Percentiles rank a stretch among this genome's conserved stretches.
These are phyloP conservation scores for Lentinula novae-zelandiae DNA, from an alignment of 1,284 basidiomycete species.

Conservation along the genomic window DNA sequence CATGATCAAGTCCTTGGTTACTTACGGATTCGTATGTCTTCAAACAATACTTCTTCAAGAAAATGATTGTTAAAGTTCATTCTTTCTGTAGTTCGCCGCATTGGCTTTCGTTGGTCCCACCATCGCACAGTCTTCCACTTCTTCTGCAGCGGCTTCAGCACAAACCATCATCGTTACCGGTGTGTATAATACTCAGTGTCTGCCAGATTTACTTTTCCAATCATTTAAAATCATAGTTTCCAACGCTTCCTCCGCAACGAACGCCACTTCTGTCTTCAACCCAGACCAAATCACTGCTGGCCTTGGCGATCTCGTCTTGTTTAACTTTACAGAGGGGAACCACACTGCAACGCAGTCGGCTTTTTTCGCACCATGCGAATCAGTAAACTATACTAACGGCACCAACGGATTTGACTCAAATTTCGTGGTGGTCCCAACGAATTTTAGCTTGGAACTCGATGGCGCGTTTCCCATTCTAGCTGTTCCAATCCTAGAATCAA, in stretches of 20 bases:
- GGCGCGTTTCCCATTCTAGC: slow-evolving; percentile 36
- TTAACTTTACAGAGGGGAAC: slow-evolving; percentile 49
- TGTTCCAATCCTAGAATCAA: slow-evolving; percentile 27
- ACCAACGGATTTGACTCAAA: slow-evolving; percentile 4
- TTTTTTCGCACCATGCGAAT: slow-evolving; percentile 49
- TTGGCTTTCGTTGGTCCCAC: background rate
- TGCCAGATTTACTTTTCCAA: slow-evolving; percentile 1
- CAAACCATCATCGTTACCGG: slow-evolving; percentile 10
- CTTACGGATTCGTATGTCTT: background rate
- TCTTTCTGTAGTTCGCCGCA: too few relatives aligned
- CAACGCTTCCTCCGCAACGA: slow-evolving; percentile 44
- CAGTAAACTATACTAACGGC: slow-evolving; percentile 14
- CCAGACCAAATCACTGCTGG: slow-evolving; percentile 43
- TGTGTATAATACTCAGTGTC: background rate
- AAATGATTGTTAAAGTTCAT: too few relatives aligned
- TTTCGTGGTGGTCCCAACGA: background rate
- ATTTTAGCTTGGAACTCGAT: background rate
- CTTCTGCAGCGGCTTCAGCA: slow-evolving; percentile 2
- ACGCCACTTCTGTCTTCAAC: slow-evolving; percentile 42
- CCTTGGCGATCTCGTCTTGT: slow-evolving; percentile 40
- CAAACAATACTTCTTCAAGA: background rate
- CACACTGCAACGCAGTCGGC: slow-evolving; percentile 55
- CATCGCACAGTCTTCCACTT: slow-evolving; percentile 2
- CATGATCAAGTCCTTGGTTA: background rate
- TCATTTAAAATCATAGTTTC: slow-evolving; percentile 28